A percentile compares a stretch with the other conserved stretches of the same genome.
Evolutionary conservation across 139 green algal genomes (phyloP).

Genomic region (Chlamydomonas incerta): DNA sequence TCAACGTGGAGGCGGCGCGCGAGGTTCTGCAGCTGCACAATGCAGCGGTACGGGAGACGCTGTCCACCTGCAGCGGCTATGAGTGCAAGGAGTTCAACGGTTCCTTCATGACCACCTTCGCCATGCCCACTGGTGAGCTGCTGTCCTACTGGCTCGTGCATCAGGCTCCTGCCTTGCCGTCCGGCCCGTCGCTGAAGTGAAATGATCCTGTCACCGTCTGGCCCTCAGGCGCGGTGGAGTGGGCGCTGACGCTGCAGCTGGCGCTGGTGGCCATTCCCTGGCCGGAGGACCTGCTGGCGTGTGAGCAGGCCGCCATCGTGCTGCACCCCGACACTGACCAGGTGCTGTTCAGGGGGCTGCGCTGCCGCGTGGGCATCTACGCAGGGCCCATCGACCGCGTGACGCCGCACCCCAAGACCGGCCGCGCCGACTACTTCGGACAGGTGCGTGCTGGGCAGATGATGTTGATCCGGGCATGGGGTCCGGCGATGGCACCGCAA

Average conservation of each 20-base stretch:
- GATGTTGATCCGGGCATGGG: no score
- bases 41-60: conserved; percentile 59
- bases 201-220: not conserved
- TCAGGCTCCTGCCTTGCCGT: no score
- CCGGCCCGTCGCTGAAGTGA: no score
- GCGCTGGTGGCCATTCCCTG: conserved; percentile 58
- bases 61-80: conserved; percentile 57
- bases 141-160: no score
- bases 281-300: conserved; percentile 37
- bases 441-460: conserved; percentile 34
- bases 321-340: conserved; percentile 28
- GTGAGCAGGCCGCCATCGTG: conserved; percentile 40
- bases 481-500: no score
- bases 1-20: conserved; percentile 18
- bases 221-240: conserved; percentile 48
- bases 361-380: conserved; percentile 64
- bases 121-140: conserved; percentile 18
- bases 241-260: conserved; percentile 62
- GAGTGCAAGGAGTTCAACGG: conserved; percentile 72
- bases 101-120: conserved; percentile 59
- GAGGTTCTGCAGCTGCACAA: conserved; percentile 56
- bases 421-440: conserved; percentile 68
- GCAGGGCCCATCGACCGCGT: conserved; percentile 62
- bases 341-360: conserved; percentile 54
- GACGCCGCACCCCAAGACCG: conserved; percentile 59